A percentile compares a stretch with the other conserved stretches of the same genome.
Conservation (phyloP, 441 rosid species). For the Arabidopsis hybrid region DNA sequence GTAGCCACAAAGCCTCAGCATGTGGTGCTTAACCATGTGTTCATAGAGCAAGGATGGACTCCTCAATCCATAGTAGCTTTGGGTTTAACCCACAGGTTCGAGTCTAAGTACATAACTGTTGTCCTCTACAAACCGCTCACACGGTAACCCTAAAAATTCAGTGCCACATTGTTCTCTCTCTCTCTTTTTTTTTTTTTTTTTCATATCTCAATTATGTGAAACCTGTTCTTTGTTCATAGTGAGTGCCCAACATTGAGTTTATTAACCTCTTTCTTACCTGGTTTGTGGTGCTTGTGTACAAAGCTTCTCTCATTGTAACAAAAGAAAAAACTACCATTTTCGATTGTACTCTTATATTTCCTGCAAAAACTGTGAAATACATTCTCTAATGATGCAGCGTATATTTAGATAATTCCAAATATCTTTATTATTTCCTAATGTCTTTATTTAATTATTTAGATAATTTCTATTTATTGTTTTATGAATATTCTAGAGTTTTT, state of each 20-base stretch:
- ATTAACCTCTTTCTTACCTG: constrained; percentile 10
- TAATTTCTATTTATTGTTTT: too few species aligned
- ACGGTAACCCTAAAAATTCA: constrained; percentile 45
- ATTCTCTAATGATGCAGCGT: constrained; percentile 17
- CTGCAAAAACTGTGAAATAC: neutral
- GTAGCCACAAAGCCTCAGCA: constrained; percentile 67
- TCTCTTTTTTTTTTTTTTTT: neutral
- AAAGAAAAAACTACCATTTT: neutral
- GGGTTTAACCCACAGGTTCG: constrained; percentile 84
- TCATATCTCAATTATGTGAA: constrained; percentile 21
- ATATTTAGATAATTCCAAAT: too few species aligned
- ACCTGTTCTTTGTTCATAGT: constrained; percentile 28
- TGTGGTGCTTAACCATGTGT: constrained; percentile 86
- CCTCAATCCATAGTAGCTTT: constrained; percentile 79
- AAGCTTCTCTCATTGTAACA: constrained; percentile 32
- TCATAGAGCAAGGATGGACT: constrained; percentile 80
- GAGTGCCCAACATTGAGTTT: constrained; percentile 35
- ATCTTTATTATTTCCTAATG: too few species aligned
- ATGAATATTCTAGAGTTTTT: too few species aligned
- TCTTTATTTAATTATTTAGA: too few species aligned
- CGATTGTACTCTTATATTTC: neutral
- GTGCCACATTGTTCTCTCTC: constrained; percentile 1
- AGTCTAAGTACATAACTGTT: constrained; percentile 90
- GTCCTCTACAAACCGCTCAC: constrained; percentile 80
- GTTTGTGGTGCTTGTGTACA: constrained; percentile 42